Conservation (phyloP, 2,329 filamentous ascomycete genomes). For the Aureobasidium vineae region DNA sequence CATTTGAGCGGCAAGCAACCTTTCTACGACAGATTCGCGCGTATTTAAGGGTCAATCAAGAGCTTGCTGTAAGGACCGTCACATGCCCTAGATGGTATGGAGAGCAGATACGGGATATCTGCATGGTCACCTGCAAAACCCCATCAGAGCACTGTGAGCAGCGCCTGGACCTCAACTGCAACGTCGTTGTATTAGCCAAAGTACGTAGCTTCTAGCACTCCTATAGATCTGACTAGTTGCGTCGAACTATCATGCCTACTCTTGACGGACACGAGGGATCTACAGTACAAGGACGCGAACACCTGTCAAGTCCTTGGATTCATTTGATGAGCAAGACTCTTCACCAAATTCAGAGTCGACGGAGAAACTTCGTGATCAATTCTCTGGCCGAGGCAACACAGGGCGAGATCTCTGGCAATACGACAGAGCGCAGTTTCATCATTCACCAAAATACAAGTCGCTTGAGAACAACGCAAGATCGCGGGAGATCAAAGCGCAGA, state of each 20-base stretch:
- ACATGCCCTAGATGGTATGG: neutral
- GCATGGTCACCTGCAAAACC: neutral
- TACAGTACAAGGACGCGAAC: neutral
- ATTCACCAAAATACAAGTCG: neutral
- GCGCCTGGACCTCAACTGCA: neutral
- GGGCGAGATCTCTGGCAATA: neutral
- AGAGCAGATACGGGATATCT: no score
- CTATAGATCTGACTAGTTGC: neutral
- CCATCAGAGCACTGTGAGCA: neutral
- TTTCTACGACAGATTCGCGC: neutral
- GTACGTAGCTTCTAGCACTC: conserved; percentile 5
- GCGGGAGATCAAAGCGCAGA: neutral
- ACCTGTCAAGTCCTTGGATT: neutral
- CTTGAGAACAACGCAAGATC: neutral
- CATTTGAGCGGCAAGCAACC: neutral
- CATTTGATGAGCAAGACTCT: neutral
- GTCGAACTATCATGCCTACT: neutral
- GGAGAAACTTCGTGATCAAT: neutral
- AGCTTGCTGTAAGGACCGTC: neutral
- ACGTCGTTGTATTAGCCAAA: neutral
- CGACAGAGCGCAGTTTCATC: neutral
- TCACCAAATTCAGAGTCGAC: neutral
- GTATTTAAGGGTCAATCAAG: neutral
- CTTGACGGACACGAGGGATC: neutral
- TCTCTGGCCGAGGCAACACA: neutral